Conservation (phyloP, 192 early-diverging fungal species). For the Dissophora ornata region DNA sequence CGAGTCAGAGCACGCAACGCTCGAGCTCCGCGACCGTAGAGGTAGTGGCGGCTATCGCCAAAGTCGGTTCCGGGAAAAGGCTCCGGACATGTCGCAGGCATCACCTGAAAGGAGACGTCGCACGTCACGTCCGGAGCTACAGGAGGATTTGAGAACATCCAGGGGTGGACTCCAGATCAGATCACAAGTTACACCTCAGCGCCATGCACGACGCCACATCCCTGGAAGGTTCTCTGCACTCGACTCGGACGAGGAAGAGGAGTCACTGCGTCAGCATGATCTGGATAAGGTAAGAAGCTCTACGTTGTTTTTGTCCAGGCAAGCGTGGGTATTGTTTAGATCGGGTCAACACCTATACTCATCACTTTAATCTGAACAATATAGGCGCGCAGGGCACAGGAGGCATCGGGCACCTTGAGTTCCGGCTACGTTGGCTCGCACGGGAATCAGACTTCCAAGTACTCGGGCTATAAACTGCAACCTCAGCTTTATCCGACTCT, state of each 20-base stretch:
- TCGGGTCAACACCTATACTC: neutral
- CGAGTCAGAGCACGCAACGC: slow-evolving; percentile 3
- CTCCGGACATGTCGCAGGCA: neutral
- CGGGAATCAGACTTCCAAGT: too few species aligned
- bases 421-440: too few species aligned
- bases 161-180: slow-evolving; percentile 17
- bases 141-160: slow-evolving; percentile 19
- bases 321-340: too few species aligned
- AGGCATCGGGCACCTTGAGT: too few species aligned
- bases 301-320: too few species aligned
- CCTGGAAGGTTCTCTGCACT: slow-evolving; percentile 46
- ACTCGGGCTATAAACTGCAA: neutral
- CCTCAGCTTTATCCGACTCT: slow-evolving; percentile 40
- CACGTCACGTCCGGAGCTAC: slow-evolving; percentile 1
- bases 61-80: neutral
- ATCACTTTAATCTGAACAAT: neutral
- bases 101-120: slow-evolving; percentile 4
- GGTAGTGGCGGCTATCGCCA: neutral
- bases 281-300: slow-evolving; percentile 8
- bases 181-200: slow-evolving; percentile 18
- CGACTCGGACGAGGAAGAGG: slow-evolving; percentile 43
- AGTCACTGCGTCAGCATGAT: slow-evolving; percentile 2
- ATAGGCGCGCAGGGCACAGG: too few species aligned
- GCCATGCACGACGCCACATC: slow-evolving; percentile 21
- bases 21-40: neutral